Percentiles rank a stretch among this genome's conserved stretches.
These are phyloP conservation scores for Penicillium sp. DNA, from an alignment of 2,329 filamentous ascomycete species.

Conservation along the genomic window DNA sequence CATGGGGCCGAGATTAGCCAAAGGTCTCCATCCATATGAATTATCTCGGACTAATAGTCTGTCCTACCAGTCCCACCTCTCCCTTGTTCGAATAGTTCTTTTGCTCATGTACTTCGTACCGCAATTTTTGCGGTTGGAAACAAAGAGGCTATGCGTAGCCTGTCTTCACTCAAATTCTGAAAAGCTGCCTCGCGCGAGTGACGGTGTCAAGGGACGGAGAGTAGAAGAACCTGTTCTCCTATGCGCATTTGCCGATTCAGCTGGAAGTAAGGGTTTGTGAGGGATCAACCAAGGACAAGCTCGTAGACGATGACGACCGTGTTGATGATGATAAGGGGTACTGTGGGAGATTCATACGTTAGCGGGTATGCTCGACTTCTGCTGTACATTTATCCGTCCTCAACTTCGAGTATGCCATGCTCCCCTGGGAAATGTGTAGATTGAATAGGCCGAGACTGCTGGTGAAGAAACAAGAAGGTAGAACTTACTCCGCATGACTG, in stretches of 20 bases:
- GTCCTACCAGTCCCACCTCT: background rate
- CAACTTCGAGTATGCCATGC: background rate
- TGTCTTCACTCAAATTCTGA: background rate
- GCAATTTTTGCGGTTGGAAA: slow-evolving; percentile 3
- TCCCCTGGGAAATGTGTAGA: background rate
- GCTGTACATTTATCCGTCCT: background rate
- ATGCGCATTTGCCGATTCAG: background rate
- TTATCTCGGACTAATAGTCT: background rate
- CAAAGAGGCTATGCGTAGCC: background rate
- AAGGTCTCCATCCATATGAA: background rate
- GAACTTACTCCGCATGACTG: slow-evolving; percentile 81
- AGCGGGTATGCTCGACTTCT: slow-evolving; percentile 2
- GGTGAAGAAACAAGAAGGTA: background rate
- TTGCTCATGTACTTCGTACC: slow-evolving; percentile 9
- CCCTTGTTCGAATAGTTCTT: background rate
- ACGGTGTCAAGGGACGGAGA: background rate
- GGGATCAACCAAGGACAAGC: slow-evolving; percentile 63
- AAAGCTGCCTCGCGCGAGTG: background rate
- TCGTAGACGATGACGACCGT: slow-evolving; percentile 78
- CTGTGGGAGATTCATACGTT: slow-evolving; percentile 43
- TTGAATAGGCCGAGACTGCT: background rate
- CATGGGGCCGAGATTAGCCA: background rate
- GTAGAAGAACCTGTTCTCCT: background rate
- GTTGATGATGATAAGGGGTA: slow-evolving; percentile 81
- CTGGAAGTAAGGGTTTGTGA: background rate